Percentiles rank a stretch among this genome's conserved stretches.
Evolutionary conservation across 306 rosid species (phyloP).

Genomic region (Lathyrus oleraceus): DNA sequence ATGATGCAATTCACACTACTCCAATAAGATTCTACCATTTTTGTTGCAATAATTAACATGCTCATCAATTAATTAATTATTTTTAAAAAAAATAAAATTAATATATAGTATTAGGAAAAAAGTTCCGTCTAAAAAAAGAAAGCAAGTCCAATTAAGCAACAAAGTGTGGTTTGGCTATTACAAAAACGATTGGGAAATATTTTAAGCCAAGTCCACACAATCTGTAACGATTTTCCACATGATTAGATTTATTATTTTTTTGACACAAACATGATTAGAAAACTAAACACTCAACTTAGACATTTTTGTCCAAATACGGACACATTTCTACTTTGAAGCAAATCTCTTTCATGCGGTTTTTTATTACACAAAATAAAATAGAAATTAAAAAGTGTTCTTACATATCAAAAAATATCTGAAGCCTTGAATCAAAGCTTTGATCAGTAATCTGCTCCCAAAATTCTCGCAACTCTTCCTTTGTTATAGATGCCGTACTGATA

Average conservation of each 20-base stretch:
- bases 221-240: neutral
- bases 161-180: neutral
- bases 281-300: conserved; percentile 20
- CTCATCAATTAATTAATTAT: neutral
- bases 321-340: neutral
- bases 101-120: neutral
- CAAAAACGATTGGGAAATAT: neutral
- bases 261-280: neutral
- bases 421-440: conserved; percentile 82
- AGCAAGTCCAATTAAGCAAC: neutral
- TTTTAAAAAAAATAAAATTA: neutral
- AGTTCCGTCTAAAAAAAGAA: neutral
- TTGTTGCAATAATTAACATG: neutral
- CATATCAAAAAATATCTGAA: conserved; percentile 92
- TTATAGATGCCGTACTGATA: conserved; percentile 53
- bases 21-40: too few relatives aligned
- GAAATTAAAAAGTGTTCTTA: conserved; percentile 30
- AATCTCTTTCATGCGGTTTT: conserved; percentile 17
- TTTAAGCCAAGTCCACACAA: conserved; percentile 2
- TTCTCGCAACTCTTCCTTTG: conserved; percentile 58
- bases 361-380: neutral
- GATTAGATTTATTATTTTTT: neutral
- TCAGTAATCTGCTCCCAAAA: conserved; percentile 90
- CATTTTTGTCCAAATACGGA: conserved; percentile 7
- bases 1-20: too few relatives aligned